Evolutionary conservation across 495 filamentous ascomycete genomes (phyloP).

Genomic region (Hypoxylon fragiforme): DNA sequence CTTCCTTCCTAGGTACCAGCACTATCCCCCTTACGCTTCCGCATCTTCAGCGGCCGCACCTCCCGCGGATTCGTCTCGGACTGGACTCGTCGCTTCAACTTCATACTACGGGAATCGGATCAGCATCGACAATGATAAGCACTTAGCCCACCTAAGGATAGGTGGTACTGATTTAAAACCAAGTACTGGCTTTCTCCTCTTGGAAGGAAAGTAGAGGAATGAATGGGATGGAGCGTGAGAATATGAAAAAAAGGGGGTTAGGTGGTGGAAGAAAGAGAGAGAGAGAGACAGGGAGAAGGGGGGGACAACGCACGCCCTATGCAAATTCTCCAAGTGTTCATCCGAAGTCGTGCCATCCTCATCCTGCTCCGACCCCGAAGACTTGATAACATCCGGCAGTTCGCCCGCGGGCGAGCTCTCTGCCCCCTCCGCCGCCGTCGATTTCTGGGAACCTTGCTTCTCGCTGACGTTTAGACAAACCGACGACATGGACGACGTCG

Average conservation of each 20-base stretch:
- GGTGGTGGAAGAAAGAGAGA: no score
- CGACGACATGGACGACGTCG: slow-evolving; percentile 6
- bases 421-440: neutral
- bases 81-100: slow-evolving; percentile 13
- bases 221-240: no score
- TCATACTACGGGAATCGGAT: slow-evolving; percentile 5
- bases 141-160: no score
- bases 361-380: slow-evolving; percentile 11
- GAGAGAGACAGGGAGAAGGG: no score
- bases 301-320: slow-evolving; percentile 22
- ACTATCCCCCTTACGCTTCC: no score
- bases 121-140: no score
- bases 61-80: slow-evolving; percentile 24
- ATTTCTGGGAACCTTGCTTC: neutral
- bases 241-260: no score
- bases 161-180: no score
- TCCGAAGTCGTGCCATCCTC: slow-evolving; percentile 13
- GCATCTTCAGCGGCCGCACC: slow-evolving; percentile 13
- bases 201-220: neutral
- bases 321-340: slow-evolving; percentile 16
- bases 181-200: no score
- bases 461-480: slow-evolving; percentile 3
- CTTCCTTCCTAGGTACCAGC: no score
- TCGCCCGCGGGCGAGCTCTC: slow-evolving; percentile 4
- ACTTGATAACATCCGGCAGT: slow-evolving; percentile 5